phyloP scores from a whole-genome alignment of 306 rosid species.

The Lablab purpureus region DNA sequence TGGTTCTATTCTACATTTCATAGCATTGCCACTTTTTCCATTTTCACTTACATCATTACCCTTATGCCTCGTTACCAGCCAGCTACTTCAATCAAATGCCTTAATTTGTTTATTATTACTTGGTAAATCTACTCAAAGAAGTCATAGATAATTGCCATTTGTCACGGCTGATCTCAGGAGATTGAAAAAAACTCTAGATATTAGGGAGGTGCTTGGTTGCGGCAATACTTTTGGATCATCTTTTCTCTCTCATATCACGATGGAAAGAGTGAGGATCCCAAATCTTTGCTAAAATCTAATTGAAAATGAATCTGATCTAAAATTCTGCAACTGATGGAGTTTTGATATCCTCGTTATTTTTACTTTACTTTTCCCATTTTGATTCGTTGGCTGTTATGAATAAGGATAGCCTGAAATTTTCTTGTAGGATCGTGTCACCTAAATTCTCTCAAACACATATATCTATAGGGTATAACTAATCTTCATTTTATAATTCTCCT shows the following conservation, averaged over 20 bases:
- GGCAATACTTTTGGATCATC: slow-evolving; percentile 28
- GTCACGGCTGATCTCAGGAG: slow-evolving; percentile 27
- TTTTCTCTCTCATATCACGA: background rate
- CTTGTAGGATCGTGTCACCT: slow-evolving; percentile 52
- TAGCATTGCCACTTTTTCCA: background rate
- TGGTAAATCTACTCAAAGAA: slow-evolving; percentile 4
- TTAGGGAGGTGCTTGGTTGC: slow-evolving; percentile 5
- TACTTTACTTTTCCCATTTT: background rate
- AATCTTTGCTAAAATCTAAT: slow-evolving; percentile 32
- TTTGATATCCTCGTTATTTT: slow-evolving; percentile 20
- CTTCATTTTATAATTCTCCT: slow-evolving; percentile 28
- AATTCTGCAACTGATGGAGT: background rate
- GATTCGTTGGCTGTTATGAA: slow-evolving; percentile 28
- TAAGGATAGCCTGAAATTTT: slow-evolving; percentile 25
- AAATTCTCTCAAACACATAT: slow-evolving; percentile 52
- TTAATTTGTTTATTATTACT: slow-evolving; percentile 17
- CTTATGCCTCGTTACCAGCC: background rate
- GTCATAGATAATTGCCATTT: slow-evolving; percentile 24
- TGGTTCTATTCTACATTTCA: slow-evolving; percentile 4
- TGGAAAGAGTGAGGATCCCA: slow-evolving; percentile 20
- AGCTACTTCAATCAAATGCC: slow-evolving; percentile 31
- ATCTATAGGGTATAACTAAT: slow-evolving; percentile 42
- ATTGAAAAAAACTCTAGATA: slow-evolving; percentile 26
- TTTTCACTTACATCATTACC: background rate
- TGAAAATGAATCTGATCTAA: slow-evolving; percentile 27